Evolutionary conservation across 2,329 filamentous ascomycete genomes (phyloP).

Genomic region (Pleurostoma richardsiae): DNA sequence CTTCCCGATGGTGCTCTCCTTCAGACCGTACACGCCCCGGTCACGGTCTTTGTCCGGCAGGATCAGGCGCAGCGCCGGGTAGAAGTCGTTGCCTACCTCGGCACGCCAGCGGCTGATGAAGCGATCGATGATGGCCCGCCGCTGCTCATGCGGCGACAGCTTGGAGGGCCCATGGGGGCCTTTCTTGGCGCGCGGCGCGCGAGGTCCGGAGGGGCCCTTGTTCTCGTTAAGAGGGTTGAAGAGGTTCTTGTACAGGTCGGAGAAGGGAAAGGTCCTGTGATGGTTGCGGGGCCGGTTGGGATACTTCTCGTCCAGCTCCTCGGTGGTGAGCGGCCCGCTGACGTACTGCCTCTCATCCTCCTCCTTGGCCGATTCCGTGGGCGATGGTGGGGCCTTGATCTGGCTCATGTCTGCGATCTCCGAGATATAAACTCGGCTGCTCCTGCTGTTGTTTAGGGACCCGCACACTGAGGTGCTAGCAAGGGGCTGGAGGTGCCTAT

Average conservation of each 20-base stretch:
- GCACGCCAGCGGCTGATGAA: constrained; percentile 86
- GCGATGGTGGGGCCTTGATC: constrained; percentile 15
- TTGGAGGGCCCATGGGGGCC: constrained; percentile 50
- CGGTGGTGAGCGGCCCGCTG: constrained; percentile 26
- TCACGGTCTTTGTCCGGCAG: constrained; percentile 91
- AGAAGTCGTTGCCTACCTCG: constrained; percentile 88
- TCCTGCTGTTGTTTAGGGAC: no score
- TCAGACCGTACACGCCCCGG: constrained; percentile 86
- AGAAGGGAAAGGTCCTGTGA: constrained; percentile 74
- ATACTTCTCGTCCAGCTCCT: constrained; percentile 41
- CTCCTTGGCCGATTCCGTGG: constrained; percentile 34
- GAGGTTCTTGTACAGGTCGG: constrained; percentile 68
- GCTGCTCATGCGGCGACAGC: constrained; percentile 69
- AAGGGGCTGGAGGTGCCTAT: no score
- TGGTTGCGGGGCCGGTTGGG: constrained; percentile 80
- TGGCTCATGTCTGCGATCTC: constrained; percentile 29
- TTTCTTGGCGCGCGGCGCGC: constrained; percentile 51
- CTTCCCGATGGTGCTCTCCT: constrained; percentile 87
- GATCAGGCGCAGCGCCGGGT: constrained; percentile 86
- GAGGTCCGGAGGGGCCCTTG: constrained; percentile 61
- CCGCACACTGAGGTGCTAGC: no score
- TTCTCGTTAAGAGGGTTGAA: constrained; percentile 80
- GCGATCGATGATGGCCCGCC: constrained; percentile 73
- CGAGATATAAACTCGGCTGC: no score
- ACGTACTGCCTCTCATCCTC: constrained; percentile 51